These are phyloP conservation scores for Paracorniculantispora psalliotae DNA, from an alignment of 2,329 filamentous ascomycete genomes.

Conservation along the genomic window DNA sequence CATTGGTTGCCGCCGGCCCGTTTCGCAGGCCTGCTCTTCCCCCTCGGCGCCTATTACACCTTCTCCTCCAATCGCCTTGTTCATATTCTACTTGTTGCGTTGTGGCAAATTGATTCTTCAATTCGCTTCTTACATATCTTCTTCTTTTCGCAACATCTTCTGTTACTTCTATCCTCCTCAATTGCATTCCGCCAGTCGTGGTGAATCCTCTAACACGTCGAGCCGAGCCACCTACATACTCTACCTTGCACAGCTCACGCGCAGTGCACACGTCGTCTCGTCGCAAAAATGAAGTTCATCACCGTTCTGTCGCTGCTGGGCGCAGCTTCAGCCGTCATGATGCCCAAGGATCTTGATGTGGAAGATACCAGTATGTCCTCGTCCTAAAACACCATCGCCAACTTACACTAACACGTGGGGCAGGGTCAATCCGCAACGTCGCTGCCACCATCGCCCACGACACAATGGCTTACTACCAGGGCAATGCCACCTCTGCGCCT, in stretches of 20 bases:
- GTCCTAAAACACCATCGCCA: neutral
- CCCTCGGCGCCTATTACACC: slow-evolving; percentile 10
- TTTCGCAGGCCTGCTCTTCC: neutral
- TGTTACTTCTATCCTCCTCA: neutral
- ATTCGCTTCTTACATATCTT: neutral
- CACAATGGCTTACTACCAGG: slow-evolving; percentile 60
- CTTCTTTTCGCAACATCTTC: neutral
- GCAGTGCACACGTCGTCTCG: neutral
- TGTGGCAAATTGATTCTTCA: neutral
- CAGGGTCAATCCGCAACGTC: slow-evolving; percentile 58
- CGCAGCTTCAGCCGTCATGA: slow-evolving; percentile 23
- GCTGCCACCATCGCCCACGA: slow-evolving; percentile 56
- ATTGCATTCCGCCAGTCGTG: neutral
- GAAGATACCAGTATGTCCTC: slow-evolving; percentile 27
- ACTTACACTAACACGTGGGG: slow-evolving; percentile 15
- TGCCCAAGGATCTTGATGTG: slow-evolving; percentile 37
- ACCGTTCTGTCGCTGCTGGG: neutral
- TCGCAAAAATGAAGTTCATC: slow-evolving; percentile 21
- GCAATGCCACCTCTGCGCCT: slow-evolving; percentile 38
- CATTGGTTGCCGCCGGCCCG: neutral
- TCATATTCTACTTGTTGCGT: neutral
- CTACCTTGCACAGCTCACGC: neutral
- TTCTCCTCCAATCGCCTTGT: neutral
- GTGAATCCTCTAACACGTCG: neutral
- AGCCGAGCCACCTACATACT: neutral